Evolutionary conservation across 495 filamentous ascomycete species (phyloP).

Genomic region (Penicillium crystallinum): DNA sequence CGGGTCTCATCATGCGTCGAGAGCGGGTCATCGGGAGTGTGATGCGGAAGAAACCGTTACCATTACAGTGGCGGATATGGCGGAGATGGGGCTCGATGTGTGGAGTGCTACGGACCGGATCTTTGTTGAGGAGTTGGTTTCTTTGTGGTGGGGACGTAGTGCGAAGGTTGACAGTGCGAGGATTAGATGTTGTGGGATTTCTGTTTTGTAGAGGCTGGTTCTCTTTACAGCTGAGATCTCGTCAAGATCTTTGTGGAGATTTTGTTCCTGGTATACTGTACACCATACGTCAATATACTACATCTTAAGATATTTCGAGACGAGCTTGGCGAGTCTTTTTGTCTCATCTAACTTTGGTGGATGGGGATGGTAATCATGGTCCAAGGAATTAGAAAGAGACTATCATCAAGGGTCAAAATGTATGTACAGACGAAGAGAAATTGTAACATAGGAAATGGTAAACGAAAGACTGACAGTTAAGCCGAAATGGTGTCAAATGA

Average conservation of each 20-base stretch:
- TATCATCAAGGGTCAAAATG: not conserved
- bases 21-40: not conserved
- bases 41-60: constrained; percentile 37
- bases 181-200: constrained; percentile 75
- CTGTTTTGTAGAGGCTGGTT: constrained; percentile 55
- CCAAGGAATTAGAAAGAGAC: not conserved
- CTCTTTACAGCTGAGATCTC: not conserved
- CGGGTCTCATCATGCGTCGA: not conserved
- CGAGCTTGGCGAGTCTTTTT: too few relatives aligned
- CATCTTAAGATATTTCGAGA: not conserved
- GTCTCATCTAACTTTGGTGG: not conserved
- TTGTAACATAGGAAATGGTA: constrained; percentile 1
- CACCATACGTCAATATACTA: constrained; percentile 1
- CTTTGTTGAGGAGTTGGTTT: constrained; percentile 64
- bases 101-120: constrained; percentile 75
- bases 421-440: constrained; percentile 3
- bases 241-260: not conserved
- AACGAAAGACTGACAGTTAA: not conserved
- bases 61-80: constrained; percentile 65
- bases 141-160: constrained; percentile 64
- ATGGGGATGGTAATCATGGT: too few relatives aligned
- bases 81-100: constrained; percentile 75
- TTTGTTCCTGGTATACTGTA: not conserved
- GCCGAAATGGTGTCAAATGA: not conserved
- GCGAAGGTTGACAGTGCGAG: constrained; percentile 66